phyloP scores from a whole-genome alignment of 2,329 filamentous ascomycete species.

The Exophiala spinifera region DNA sequence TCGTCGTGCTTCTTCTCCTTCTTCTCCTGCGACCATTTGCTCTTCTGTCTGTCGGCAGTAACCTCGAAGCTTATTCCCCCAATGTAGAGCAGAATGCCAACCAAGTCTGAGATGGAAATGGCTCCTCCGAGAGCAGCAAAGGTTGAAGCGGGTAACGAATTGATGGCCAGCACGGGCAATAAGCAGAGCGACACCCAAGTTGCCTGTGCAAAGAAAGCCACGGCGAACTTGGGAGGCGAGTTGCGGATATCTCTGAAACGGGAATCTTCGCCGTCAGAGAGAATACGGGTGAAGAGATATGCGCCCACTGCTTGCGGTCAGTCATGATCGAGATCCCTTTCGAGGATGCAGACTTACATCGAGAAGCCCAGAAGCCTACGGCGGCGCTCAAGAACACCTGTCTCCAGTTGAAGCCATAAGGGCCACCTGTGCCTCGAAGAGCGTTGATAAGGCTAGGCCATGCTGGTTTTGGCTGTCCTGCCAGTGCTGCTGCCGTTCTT shows the following conservation, averaged over 20 bases:
- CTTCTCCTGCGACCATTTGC: constrained; percentile 59
- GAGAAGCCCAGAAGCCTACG: constrained; percentile 60
- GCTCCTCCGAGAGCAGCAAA: constrained; percentile 48
- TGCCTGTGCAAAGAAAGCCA: constrained; percentile 60
- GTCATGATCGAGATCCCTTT: background rate
- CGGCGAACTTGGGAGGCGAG: constrained; percentile 52
- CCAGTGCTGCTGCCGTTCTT: constrained; percentile 46
- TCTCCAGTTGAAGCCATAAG: constrained; percentile 59
- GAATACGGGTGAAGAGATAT: constrained; percentile 62
- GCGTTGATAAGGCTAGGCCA: constrained; percentile 49
- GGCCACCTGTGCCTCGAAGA: constrained; percentile 43
- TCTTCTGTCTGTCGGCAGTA: constrained; percentile 63
- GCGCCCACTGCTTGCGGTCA: constrained; percentile 51
- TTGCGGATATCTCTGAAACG: constrained; percentile 56
- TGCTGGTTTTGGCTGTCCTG: constrained; percentile 40
- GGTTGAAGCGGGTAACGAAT: constrained; percentile 55
- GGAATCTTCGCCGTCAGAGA: constrained; percentile 58
- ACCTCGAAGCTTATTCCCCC: constrained; percentile 61
- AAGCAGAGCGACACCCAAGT: constrained; percentile 67
- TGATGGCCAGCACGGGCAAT: constrained; percentile 62
- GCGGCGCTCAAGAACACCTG: constrained; percentile 54
- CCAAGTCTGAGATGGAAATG: constrained; percentile 52
- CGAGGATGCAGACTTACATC: constrained; percentile 46
- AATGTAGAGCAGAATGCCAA: constrained; percentile 58
- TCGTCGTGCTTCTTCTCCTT: constrained; percentile 64